These are phyloP conservation scores for Clarireedia hainanense DNA, from an alignment of 2,329 filamentous ascomycete genomes.

Conservation along the genomic window DNA sequence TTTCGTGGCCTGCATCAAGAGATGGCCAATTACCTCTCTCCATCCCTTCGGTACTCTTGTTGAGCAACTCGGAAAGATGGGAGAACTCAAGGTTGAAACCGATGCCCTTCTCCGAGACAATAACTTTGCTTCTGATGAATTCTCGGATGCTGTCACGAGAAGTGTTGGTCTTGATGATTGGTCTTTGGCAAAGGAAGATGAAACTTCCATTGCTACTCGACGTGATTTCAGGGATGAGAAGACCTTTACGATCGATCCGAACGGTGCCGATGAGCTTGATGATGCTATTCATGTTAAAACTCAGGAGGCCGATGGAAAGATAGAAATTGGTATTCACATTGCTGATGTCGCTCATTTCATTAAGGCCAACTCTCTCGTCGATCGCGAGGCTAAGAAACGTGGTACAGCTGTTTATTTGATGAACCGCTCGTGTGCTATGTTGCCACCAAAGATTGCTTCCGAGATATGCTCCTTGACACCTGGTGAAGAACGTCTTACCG, in stretches of 20 bases:
- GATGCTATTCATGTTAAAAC: constrained; percentile 90
- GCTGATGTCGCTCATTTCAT: constrained; percentile 95
- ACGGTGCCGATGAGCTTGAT: constrained; percentile 79
- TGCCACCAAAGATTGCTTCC: constrained; percentile 75
- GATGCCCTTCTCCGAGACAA: constrained; percentile 96
- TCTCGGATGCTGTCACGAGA: constrained; percentile 90
- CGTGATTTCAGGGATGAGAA: constrained; percentile 86
- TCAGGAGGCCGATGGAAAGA: constrained; percentile 64
- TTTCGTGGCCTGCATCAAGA: constrained; percentile 98
- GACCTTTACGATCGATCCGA: constrained; percentile 87
- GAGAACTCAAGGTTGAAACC: constrained; percentile 93
- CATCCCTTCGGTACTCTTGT: constrained; percentile 97
- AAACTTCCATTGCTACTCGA: constrained; percentile 62
- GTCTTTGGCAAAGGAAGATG: constrained; percentile 77
- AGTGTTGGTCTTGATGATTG: constrained; percentile 90
- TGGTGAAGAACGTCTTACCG: constrained; percentile 80
- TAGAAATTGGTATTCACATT: constrained; percentile 93
- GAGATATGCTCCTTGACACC: constrained; percentile 85
- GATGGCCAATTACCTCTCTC: constrained; percentile 98
- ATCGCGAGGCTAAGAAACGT: constrained; percentile 95
- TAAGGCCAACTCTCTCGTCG: constrained; percentile 89
- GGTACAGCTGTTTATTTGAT: constrained; percentile 93
- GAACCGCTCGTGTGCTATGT: constrained; percentile 75
- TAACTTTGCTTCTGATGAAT: constrained; percentile 96
- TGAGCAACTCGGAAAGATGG: constrained; percentile 95